These are phyloP conservation scores for Hysterangium stoloniferum DNA, from an alignment of 768 basidiomycete species.

Conservation along the genomic window DNA sequence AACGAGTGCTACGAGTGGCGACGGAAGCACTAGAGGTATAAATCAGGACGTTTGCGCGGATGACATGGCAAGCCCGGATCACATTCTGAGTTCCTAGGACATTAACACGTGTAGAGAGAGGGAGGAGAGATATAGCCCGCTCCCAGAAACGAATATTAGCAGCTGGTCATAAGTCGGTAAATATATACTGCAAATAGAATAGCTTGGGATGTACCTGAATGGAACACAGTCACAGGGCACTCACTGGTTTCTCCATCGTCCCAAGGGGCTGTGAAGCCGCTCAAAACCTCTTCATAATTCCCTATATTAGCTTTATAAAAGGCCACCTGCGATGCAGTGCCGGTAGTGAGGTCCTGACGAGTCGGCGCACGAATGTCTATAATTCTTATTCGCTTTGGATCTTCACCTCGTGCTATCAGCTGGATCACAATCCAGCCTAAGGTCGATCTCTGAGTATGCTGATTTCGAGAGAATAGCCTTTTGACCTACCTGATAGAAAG, in stretches of 20 bases:
- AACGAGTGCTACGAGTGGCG: slow-evolving; percentile 45
- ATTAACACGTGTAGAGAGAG: slow-evolving; percentile 54
- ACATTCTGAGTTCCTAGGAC: slow-evolving; percentile 62
- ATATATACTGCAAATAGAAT: not conserved
- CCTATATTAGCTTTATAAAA: slow-evolving; percentile 57
- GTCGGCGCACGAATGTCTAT: slow-evolving; percentile 59
- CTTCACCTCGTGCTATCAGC: slow-evolving; percentile 62
- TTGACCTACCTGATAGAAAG: slow-evolving; percentile 14
- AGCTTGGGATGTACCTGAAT: slow-evolving; percentile 21
- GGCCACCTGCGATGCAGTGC: slow-evolving; percentile 42
- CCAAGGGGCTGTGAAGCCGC: slow-evolving; percentile 63
- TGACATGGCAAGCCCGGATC: slow-evolving; percentile 44
- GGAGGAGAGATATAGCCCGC: slow-evolving; percentile 41
- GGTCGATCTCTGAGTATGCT: slow-evolving; percentile 7
- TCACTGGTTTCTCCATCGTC: slow-evolving; percentile 18
- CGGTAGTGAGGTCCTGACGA: slow-evolving; percentile 47
- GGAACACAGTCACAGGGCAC: slow-evolving; percentile 56
- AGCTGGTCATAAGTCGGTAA: slow-evolving; percentile 29
- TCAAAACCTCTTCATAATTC: slow-evolving; percentile 42
- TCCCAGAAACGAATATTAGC: slow-evolving; percentile 78
- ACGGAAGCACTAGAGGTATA: slow-evolving; percentile 74
- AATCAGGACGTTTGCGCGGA: slow-evolving; percentile 50
- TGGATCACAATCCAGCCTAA: slow-evolving; percentile 70
- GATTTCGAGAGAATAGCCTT: too few species aligned
- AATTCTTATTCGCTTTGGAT: slow-evolving; percentile 54